phyloP scores from a whole-genome alignment of 495 filamentous ascomycete species.

The Hypoxylon fragiforme region DNA sequence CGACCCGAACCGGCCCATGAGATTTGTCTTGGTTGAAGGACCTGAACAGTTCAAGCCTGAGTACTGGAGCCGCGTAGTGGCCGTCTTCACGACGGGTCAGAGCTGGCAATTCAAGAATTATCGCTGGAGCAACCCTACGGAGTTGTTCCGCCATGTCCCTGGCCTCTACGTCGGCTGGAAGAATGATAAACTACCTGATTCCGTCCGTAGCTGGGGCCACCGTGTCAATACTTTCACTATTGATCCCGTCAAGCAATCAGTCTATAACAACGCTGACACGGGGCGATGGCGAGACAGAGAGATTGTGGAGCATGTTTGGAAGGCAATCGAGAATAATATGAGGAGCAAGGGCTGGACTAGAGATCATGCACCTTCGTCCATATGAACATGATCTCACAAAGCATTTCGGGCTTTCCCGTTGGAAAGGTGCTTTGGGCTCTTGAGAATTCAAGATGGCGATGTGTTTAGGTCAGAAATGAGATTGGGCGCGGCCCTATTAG shows the following conservation, averaged over 20 bases:
- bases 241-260: constrained; percentile 73
- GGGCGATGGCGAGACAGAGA: constrained; percentile 89
- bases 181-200: constrained; percentile 76
- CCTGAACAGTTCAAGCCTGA: constrained; percentile 95
- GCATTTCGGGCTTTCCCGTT: background rate
- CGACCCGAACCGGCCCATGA: constrained; percentile 70
- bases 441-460: too few species aligned
- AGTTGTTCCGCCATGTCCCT: constrained; percentile 84
- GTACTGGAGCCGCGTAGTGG: constrained; percentile 95
- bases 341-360: constrained; percentile 77
- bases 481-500: too few species aligned
- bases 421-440: background rate
- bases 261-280: constrained; percentile 49
- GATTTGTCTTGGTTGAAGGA: constrained; percentile 92
- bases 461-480: too few species aligned
- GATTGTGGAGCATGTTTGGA: constrained; percentile 93
- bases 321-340: constrained; percentile 87
- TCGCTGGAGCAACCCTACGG: constrained; percentile 87
- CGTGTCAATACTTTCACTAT: constrained; percentile 73
- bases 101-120: constrained; percentile 99
- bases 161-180: constrained; percentile 92
- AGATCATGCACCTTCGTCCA: constrained; percentile 60
- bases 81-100: constrained; percentile 97
- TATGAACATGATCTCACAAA: constrained; percentile 32
- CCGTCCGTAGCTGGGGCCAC: constrained; percentile 81